Conservation (phyloP, 192 early-diverging fungal genomes). For the Entomortierella lignicola region DNA sequence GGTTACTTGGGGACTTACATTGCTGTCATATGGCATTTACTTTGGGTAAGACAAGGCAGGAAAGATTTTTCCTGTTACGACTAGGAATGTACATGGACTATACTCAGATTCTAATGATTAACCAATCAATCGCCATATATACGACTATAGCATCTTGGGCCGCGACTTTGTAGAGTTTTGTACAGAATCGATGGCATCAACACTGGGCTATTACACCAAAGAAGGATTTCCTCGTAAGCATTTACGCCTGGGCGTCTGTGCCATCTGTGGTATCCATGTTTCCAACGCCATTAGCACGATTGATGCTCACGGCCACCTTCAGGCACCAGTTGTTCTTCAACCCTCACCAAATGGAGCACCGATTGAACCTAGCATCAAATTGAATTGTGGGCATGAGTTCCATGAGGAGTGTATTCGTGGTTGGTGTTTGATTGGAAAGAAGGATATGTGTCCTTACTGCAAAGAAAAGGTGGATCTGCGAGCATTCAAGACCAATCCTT, state of each 20-base stretch:
- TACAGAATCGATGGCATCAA: constrained; percentile 70
- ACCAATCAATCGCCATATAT: too few species aligned
- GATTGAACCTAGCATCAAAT: constrained; percentile 48
- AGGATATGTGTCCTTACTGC: constrained; percentile 73
- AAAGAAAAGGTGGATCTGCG: constrained; percentile 74
- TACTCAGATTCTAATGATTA: not conserved
- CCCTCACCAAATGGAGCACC: constrained; percentile 38
- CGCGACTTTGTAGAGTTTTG: constrained; percentile 74
- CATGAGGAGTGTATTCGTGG: constrained; percentile 75
- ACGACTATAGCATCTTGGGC: constrained; percentile 59
- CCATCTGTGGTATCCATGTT: constrained; percentile 67
- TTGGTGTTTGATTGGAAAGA: constrained; percentile 73
- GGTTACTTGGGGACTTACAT: constrained; percentile 56
- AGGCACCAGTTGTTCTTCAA: constrained; percentile 41
- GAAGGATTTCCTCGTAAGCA: constrained; percentile 70
- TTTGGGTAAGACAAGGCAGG: constrained; percentile 61
- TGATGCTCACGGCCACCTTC: constrained; percentile 47
- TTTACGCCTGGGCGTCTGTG: constrained; percentile 64
- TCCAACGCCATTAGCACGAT: constrained; percentile 48
- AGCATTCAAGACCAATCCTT: constrained; percentile 71
- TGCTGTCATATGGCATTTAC: constrained; percentile 68
- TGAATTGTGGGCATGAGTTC: constrained; percentile 67
- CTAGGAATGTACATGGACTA: too few species aligned
- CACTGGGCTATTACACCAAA: constrained; percentile 70
- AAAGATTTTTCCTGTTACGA: not conserved